Conservation (phyloP, 176 grass and related monocot genomes). For the Metroxylon sagu region DNA sequence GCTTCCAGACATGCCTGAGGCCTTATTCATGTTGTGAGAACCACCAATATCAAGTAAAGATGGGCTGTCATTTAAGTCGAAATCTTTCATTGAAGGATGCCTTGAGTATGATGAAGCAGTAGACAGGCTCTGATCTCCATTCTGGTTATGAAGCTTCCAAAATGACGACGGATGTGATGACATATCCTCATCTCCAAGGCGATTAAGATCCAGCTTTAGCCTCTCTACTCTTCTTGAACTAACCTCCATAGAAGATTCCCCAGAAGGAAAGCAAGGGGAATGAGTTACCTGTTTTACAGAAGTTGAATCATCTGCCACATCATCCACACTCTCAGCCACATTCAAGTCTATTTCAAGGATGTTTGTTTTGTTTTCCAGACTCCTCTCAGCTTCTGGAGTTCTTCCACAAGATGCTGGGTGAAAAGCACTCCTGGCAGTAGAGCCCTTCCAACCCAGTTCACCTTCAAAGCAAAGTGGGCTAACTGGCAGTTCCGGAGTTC, state of each 20-base stretch:
- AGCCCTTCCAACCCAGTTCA: conserved; percentile 18
- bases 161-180: neutral
- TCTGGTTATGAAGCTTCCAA: conserved; percentile 5
- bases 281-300: neutral
- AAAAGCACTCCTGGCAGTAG: conserved; percentile 15
- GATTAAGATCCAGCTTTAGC: conserved; percentile 13
- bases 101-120: neutral
- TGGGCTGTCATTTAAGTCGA: conserved; percentile 1
- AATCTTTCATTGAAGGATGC: neutral
- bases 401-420: conserved; percentile 7
- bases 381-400: neutral
- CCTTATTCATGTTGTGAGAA: neutral
- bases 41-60: neutral
- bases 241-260: conserved; percentile 6
- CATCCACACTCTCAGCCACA: conserved; percentile 3
- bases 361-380: neutral
- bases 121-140: conserved; percentile 5
- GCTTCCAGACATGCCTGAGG: neutral
- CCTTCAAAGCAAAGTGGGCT: conserved; percentile 37
- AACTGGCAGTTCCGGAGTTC: conserved; percentile 33
- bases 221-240: conserved; percentile 10
- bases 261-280: neutral
- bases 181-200: conserved; percentile 9
- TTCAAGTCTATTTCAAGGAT: conserved; percentile 7
- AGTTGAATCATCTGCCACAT: neutral